Percentiles rank a stretch among this genome's conserved stretches.
These are phyloP conservation scores for Agapanthus africanus DNA, from an alignment of 106 monocot species.

Conservation along the genomic window DNA sequence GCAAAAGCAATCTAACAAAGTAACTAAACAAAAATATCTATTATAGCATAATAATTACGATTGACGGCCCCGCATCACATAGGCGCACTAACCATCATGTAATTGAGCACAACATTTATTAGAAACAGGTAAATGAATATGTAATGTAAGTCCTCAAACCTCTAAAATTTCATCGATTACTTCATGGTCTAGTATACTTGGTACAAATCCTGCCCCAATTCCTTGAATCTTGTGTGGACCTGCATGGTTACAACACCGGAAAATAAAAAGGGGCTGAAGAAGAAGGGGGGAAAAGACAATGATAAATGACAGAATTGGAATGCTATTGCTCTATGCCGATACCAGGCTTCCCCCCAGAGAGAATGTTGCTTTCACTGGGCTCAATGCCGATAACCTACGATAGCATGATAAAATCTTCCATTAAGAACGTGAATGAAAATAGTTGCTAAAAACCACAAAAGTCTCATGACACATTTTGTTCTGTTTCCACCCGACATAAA, in stretches of 20 bases:
- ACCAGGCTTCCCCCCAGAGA: conserved; percentile 97
- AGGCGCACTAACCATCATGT: not conserved
- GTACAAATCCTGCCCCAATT: conserved; percentile 95
- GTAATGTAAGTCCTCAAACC: conserved; percentile 33
- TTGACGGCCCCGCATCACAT: too few species aligned
- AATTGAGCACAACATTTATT: not conserved
- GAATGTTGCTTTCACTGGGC: conserved; percentile 90
- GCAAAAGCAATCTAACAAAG: too few species aligned
- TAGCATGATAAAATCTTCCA: conserved; percentile 2
- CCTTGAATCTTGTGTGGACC: conserved; percentile 99
- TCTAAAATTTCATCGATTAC: conserved; percentile 87
- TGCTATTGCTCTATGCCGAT: not conserved
- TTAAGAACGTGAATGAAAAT: not conserved
- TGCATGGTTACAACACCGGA: conserved; percentile 17
- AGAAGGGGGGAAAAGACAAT: not conserved
- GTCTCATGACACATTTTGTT: not conserved
- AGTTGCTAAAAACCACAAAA: too few species aligned
- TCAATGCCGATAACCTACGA: conserved; percentile 90
- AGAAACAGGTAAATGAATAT: too few species aligned
- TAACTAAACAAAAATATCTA: too few species aligned
- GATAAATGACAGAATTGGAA: not conserved
- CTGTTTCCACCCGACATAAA: not conserved
- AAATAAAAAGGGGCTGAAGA: not conserved
- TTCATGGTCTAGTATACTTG: conserved; percentile 70
- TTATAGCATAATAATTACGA: too few species aligned